phyloP scores from a whole-genome alignment of 2,329 filamentous ascomycete species.

The Annulohypoxylon truncatum region DNA sequence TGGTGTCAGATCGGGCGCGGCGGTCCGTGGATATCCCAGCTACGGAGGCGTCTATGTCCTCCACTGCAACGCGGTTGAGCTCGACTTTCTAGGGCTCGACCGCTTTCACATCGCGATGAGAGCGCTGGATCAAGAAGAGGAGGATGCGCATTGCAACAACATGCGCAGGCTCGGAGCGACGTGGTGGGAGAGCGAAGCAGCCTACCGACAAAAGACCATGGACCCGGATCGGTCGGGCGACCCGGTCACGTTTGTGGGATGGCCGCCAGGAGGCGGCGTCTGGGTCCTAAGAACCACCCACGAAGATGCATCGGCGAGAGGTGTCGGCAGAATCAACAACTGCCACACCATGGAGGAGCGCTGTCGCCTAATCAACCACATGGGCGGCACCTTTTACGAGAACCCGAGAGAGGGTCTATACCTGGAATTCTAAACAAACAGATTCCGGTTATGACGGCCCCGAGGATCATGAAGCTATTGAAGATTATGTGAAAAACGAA shows the following conservation, averaged over 20 bases:
- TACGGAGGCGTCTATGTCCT: slow-evolving; percentile 33
- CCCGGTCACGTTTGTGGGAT: slow-evolving; percentile 32
- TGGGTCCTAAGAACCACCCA: slow-evolving; percentile 35
- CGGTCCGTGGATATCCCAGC: slow-evolving; percentile 35
- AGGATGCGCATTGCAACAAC: slow-evolving; percentile 30
- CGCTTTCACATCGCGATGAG: slow-evolving; percentile 39
- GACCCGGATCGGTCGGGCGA: slow-evolving; percentile 20
- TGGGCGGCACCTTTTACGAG: slow-evolving; percentile 32
- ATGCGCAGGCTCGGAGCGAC: slow-evolving; percentile 38
- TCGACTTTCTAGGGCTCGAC: slow-evolving; percentile 35
- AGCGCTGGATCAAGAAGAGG: slow-evolving; percentile 28
- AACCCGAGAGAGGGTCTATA: slow-evolving; percentile 34
- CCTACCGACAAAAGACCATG: slow-evolving; percentile 29
- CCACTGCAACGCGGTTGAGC: slow-evolving; percentile 34
- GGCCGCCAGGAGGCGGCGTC: slow-evolving; percentile 32
- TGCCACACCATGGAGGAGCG: slow-evolving; percentile 35
- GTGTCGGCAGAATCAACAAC: slow-evolving; percentile 36
- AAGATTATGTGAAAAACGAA: background rate
- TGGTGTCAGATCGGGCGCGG: slow-evolving; percentile 33
- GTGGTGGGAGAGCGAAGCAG: slow-evolving; percentile 37
- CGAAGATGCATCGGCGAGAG: slow-evolving; percentile 29
- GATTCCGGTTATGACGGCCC: background rate
- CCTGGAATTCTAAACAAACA: slow-evolving; percentile 19
- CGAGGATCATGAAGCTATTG: slow-evolving; percentile 2
- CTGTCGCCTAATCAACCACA: slow-evolving; percentile 30